Base-by-base conservation (phyloP, 2,329 filamentous ascomycete species). In the Pochonia chlamydosporia region DNA sequence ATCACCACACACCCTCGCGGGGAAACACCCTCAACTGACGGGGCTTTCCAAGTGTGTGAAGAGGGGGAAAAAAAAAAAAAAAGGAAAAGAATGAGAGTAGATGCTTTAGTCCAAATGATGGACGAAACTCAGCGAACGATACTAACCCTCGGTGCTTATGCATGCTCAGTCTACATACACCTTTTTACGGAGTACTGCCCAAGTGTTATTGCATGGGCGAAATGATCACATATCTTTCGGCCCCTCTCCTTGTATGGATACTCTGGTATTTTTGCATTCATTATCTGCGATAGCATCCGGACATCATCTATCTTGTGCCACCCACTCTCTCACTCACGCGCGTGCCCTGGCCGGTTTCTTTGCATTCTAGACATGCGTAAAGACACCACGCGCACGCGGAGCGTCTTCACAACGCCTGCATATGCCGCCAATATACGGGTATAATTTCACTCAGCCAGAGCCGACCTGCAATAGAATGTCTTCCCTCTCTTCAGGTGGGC, bases 1-100 rank as follows among this genome's bases (percentile, higher is more conserved):
- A 46, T 52, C 43, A 28, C 41, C n/a, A 28, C 45, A 48, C 50
- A 30, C 39, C 45, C 45, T 35, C n/a, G n/a, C n/a, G n/a, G n/a
- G n/a, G n/a, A n/a, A n/a, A n/a, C n/a, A n/a, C n/a, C n/a, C n/a
- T n/a, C n/a, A n/a, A n/a, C n/a, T n/a, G n/a, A n/a, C n/a, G n/a
- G n/a, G n/a, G n/a, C n/a, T n/a, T n/a, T n/a, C n/a, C n/a, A n/a
- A n/a, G n/a, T n/a, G n/a, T n/a, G n/a, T n/a, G n/a, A n/a, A n/a
- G n/a, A n/a, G n/a, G n/a, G n/a, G n/a, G n/a, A n/a, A n/a, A n/a
- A n/a, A n/a, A n/a, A n/a, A n/a, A n/a, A n/a, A n/a, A n/a, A n/a
- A n/a, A n/a, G n/a, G n/a, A n/a, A n/a, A n/a, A n/a, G n/a, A n/a
- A n/a, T n/a, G n/a, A n/a, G n/a, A n/a, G n/a, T n/a, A n/a, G n/a